These are phyloP conservation scores for Tuber brumale DNA, from an alignment of 495 filamentous ascomycete species.

Conservation along the genomic window DNA sequence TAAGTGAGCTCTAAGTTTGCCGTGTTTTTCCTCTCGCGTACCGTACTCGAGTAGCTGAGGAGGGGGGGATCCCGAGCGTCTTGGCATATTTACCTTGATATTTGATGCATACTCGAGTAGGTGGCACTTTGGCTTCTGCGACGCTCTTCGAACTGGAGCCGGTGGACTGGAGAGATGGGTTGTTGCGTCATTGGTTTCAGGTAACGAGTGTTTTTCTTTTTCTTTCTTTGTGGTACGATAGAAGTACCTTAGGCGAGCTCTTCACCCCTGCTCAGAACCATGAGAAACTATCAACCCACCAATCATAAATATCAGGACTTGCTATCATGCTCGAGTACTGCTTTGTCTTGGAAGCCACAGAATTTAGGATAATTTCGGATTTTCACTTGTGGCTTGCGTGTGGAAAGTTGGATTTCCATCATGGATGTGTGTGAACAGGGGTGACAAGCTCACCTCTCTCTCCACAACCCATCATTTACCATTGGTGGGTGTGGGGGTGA, in stretches of 20 bases:
- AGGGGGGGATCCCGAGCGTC: background rate
- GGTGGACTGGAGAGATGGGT: background rate
- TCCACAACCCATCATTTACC: too few relatives aligned
- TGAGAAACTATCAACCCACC: background rate
- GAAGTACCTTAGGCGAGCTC: background rate
- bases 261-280: background rate
- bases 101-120: background rate
- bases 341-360: background rate
- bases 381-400: background rate
- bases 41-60: background rate
- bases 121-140: background rate
- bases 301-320: background rate
- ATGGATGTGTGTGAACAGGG: background rate
- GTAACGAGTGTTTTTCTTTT: background rate
- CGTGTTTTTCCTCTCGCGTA: background rate
- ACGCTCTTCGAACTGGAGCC: background rate
- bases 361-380: background rate
- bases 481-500: background rate
- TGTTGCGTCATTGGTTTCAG: slow-evolving; percentile 2
- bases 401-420: background rate
- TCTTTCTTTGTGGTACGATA: background rate
- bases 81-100: background rate
- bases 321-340: background rate
- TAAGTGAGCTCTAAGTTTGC: background rate
- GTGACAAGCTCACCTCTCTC: background rate